A percentile compares a stretch with the other conserved stretches of the same genome.
These are phyloP conservation scores for Aspergillus pseudonomiae DNA, from an alignment of 2,329 filamentous ascomycete species.

Conservation along the genomic window DNA sequence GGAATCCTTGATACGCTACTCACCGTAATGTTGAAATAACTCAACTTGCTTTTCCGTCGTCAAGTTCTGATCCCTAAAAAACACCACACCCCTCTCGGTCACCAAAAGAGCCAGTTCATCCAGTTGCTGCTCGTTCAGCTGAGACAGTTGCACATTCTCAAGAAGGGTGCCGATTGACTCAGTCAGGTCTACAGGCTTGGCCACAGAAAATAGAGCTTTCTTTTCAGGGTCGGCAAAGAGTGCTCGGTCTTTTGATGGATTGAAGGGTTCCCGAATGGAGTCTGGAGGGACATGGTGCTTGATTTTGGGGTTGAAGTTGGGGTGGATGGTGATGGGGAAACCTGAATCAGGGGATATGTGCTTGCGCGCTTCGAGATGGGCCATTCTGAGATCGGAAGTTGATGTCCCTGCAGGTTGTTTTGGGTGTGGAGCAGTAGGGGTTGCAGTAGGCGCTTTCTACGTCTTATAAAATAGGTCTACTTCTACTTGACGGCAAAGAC, in stretches of 20 bases:
- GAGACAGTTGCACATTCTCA: constrained; percentile 48
- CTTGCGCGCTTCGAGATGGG: constrained; percentile 49
- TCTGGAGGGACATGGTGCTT: constrained; percentile 46
- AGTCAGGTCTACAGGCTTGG: constrained; percentile 35
- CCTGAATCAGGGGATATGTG: constrained; percentile 55
- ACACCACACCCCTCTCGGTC: constrained; percentile 52
- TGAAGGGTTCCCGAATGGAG: constrained; percentile 33
- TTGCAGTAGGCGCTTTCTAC: background rate
- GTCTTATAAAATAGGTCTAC: background rate
- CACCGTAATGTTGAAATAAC: constrained; percentile 54
- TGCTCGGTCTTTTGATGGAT: constrained; percentile 32
- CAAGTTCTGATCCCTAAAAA: constrained; percentile 50
- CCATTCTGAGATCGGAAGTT: constrained; percentile 17
- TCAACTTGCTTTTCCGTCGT: constrained; percentile 34
- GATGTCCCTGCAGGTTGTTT: background rate
- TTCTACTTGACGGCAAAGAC: background rate
- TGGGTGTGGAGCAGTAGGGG: background rate
- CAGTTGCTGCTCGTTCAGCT: constrained; percentile 49
- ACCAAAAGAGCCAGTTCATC: constrained; percentile 56
- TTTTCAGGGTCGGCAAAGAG: constrained; percentile 45
- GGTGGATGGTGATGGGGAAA: constrained; percentile 51
- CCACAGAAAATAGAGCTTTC: constrained; percentile 37
- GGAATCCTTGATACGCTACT: background rate
- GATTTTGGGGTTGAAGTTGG: constrained; percentile 53
- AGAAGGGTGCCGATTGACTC: constrained; percentile 45